Evolutionary conservation across 352 stramenopile species (phyloP).

Genomic region (Phytopythium cucurbitacearum): DNA sequence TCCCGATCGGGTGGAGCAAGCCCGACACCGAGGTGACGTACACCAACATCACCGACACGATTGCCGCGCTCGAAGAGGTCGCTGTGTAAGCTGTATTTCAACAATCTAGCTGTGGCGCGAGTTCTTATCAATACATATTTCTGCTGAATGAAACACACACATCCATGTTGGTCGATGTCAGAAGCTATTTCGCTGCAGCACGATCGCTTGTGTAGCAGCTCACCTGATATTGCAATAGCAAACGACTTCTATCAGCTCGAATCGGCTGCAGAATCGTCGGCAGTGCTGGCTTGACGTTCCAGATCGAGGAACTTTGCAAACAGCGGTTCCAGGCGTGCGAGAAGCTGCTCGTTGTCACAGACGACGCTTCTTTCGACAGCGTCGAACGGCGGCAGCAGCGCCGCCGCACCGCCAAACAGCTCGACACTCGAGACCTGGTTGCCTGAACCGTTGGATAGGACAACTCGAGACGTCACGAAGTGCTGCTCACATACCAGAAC

Average conservation of each 20-base stretch:
- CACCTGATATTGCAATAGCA: too few relatives aligned
- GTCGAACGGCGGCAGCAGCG: constrained; percentile 31
- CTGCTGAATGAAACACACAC: too few relatives aligned
- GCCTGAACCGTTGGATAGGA: too few relatives aligned
- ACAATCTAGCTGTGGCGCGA: too few relatives aligned
- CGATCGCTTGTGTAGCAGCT: too few relatives aligned
- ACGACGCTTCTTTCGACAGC: constrained; percentile 13
- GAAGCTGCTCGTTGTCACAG: constrained; percentile 50
- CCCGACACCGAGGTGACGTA: constrained; percentile 12
- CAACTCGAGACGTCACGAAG: neutral
- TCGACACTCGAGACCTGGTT: constrained; percentile 1
- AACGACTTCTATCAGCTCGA: too few relatives aligned
- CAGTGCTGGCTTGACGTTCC: too few relatives aligned
- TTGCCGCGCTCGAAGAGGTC: neutral
- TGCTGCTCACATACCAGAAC: neutral
- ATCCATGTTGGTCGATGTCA: too few relatives aligned
- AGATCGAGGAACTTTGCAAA: constrained; percentile 13
- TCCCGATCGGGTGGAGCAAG: constrained; percentile 18
- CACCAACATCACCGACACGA: constrained; percentile 1
- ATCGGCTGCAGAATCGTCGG: too few relatives aligned
- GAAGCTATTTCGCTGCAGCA: too few relatives aligned
- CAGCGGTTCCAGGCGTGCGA: constrained; percentile 34
- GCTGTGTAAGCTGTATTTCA: neutral
- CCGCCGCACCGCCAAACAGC: constrained; percentile 49
- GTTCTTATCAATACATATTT: too few relatives aligned